Base-by-base conservation (phyloP, 164 flowering plant genomes). In the Buxus sempervirens region DNA sequence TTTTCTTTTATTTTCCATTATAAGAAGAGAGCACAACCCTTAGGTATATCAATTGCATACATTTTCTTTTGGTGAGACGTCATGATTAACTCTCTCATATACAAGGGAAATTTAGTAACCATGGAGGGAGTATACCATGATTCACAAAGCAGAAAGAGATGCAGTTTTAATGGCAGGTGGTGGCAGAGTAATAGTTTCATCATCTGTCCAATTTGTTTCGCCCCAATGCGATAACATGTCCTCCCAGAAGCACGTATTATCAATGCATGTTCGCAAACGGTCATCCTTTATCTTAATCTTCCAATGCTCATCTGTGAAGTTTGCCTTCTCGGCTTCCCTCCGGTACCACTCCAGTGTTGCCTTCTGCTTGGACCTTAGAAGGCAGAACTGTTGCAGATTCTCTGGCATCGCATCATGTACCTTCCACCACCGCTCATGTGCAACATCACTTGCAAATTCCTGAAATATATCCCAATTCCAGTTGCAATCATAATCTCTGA, bases 271-370 rank as follows among this genome's bases (percentile, higher is more conserved):
- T 24, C 78, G 73, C 27, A 83, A 58, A 25, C 86, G 80, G 1
- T 71, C 63, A 69, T 94, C 98, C 67, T 81, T 77, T 19, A 94
- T 86, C 68, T 87, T 80, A 21, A 84, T 88, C 76, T 73, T 87
- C 98, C 98, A 91, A 67, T 90, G 98, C 22, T 89, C 93, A 72
- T 94, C 88, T 0, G 83, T 79, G 75, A 73, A 91, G 55, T 87
- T 88, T 22, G 67, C 93, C 67, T 87, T 91, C 86, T 90, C 87
- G 9, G 98, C 98, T 77, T 88, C 93, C 75, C 92, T 82, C 32
- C 98, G 77, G 62, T 90, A 93, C 98, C 98, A 93, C 77, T 93
- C 98, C 54, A 93, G 55, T n/a, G 79, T 81, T 0, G 96, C 96
- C 82, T 93, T 93, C 79, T 90, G 95, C 80, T 85, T 88, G 5